Percentiles rank a stretch among this genome's conserved stretches.
Evolutionary conservation across 495 filamentous ascomycete species (phyloP).

Genomic region (Chaetomium tenue): DNA sequence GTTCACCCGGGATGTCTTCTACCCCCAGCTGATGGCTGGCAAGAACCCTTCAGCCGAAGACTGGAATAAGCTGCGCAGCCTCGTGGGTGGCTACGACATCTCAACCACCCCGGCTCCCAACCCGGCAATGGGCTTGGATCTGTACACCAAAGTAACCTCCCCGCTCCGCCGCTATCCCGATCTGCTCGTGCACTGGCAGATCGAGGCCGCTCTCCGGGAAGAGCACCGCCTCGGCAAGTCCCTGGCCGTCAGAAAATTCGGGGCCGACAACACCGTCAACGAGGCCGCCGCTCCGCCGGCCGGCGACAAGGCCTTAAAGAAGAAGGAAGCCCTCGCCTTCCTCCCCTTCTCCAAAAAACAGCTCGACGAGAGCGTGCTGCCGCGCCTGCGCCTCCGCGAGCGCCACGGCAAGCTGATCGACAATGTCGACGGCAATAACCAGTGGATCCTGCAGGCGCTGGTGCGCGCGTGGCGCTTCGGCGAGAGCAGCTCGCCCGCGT

Average conservation of each 20-base stretch:
- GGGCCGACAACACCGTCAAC: background rate
- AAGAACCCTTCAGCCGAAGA: conserved; percentile 55
- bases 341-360: conserved; percentile 63
- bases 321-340: conserved; percentile 24
- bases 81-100: conserved; percentile 55
- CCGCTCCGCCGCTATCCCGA: conserved; percentile 83
- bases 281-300: background rate
- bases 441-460: conserved; percentile 68
- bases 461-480: conserved; percentile 72
- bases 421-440: conserved; percentile 34
- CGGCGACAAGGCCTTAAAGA: background rate
- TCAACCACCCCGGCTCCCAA: conserved; percentile 53
- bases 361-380: conserved; percentile 54
- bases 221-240: conserved; percentile 57
- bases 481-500: conserved; percentile 36
- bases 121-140: conserved; percentile 59
- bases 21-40: conserved; percentile 54
- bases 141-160: conserved; percentile 79
- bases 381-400: conserved; percentile 52
- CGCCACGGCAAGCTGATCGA: conserved; percentile 36
- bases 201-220: conserved; percentile 74
- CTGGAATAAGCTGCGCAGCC: conserved; percentile 60
- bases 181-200: conserved; percentile 86
- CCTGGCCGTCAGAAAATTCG: conserved; percentile 42
- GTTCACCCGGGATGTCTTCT: conserved; percentile 51